Evolutionary conservation across 1,284 basidiomycete genomes (phyloP).

Genomic region (Phellopilus nigrolimitatus): DNA sequence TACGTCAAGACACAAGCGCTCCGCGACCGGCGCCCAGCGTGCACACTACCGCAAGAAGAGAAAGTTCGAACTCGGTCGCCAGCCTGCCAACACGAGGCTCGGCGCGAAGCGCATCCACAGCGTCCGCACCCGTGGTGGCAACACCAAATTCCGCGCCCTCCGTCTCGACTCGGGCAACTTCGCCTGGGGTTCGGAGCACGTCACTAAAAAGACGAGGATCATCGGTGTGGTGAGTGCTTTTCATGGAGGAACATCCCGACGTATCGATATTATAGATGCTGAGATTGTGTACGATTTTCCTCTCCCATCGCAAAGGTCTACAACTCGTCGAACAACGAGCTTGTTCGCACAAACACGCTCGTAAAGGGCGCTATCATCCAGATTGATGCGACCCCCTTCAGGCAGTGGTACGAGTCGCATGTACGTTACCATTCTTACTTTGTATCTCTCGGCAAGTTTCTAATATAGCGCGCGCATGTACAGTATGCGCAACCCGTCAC

Average conservation of each 20-base stretch:
- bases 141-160: constrained; percentile 89
- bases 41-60: constrained; percentile 98
- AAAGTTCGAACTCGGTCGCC: constrained; percentile 98
- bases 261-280: no score
- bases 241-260: no score
- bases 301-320: constrained; percentile 60
- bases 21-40: constrained; percentile 87
- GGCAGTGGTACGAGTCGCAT: constrained; percentile 97
- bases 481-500: constrained; percentile 90
- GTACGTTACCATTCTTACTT: constrained; percentile 44
- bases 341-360: constrained; percentile 96
- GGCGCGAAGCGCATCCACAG: constrained; percentile 90
- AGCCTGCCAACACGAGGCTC: constrained; percentile 92
- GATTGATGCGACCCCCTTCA: constrained; percentile 94
- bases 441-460: constrained; percentile 3
- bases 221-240: constrained; percentile 77
- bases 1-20: constrained; percentile 92
- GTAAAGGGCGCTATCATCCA: constrained; percentile 95
- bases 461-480: constrained; percentile 7
- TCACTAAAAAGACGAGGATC: constrained; percentile 90
- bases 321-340: constrained; percentile 98
- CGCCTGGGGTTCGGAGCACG: constrained; percentile 92
- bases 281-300: constrained; percentile 2
- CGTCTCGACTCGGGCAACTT: constrained; percentile 95
- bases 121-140: constrained; percentile 91